These are phyloP conservation scores for Mycotypha africana DNA, from an alignment of 371 early-diverging fungal species.

Conservation along the genomic window DNA sequence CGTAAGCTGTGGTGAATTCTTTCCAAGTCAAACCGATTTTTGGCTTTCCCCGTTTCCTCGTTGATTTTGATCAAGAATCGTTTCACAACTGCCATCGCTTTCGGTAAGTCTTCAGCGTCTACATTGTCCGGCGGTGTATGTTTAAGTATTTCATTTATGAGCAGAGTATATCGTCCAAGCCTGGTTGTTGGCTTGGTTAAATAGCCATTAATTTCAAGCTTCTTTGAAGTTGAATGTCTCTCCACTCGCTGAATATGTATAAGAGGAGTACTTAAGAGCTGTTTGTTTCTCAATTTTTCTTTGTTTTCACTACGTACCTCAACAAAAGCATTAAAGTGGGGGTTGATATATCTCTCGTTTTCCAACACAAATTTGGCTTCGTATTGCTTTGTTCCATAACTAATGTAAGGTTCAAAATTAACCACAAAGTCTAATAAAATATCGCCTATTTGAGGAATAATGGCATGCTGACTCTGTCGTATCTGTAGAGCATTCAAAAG, in stretches of 20 bases:
- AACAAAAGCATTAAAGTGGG: slow-evolving; percentile 30
- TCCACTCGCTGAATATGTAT: slow-evolving; percentile 34
- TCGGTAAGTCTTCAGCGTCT: slow-evolving; percentile 67
- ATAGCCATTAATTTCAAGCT: slow-evolving; percentile 77
- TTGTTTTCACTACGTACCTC: slow-evolving; percentile 46
- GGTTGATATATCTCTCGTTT: slow-evolving; percentile 26
- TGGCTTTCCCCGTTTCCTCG: slow-evolving; percentile 30
- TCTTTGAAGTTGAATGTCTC: slow-evolving; percentile 49
- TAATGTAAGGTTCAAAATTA: slow-evolving; percentile 74
- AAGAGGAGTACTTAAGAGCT: no score
- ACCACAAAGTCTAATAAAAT: slow-evolving; percentile 68
- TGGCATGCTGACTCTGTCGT: slow-evolving; percentile 67
- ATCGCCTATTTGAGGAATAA: slow-evolving; percentile 83
- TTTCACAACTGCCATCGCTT: slow-evolving; percentile 71
- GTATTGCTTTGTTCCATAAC: slow-evolving; percentile 84
- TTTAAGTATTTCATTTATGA: slow-evolving; percentile 87
- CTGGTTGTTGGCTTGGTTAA: slow-evolving; percentile 82
- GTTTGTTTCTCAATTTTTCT: no score
- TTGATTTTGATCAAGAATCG: slow-evolving; percentile 59
- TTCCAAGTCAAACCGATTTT: slow-evolving; percentile 36
- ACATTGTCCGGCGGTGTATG: slow-evolving; percentile 74
- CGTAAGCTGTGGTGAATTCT: slow-evolving; percentile 34
- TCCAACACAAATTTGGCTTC: slow-evolving; percentile 57
- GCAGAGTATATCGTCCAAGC: slow-evolving; percentile 81
- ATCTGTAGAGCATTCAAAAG: slow-evolving; percentile 60